Percentiles rank a stretch among this genome's conserved stretches.
Evolutionary conservation across 805 yeast species (phyloP).

Genomic region (Candida sanyiensis): DNA sequence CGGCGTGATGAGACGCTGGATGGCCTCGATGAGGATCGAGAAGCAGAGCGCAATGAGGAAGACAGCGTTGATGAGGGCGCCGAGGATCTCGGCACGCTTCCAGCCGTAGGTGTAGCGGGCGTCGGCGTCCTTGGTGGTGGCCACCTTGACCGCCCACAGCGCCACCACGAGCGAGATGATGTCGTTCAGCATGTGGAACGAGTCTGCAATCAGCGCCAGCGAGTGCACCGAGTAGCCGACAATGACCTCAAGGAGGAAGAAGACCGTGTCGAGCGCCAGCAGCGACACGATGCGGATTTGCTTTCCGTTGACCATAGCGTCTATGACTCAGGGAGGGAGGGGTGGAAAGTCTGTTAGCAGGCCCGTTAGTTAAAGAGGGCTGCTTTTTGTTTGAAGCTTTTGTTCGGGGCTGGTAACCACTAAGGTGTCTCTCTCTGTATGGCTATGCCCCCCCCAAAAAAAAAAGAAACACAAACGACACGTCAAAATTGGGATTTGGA

Average conservation of each 20-base stretch:
- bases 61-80: conserved; percentile 92
- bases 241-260: conserved; percentile 80
- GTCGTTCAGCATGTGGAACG: conserved; percentile 97
- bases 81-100: conserved; percentile 95
- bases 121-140: conserved; percentile 75
- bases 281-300: conserved; percentile 69
- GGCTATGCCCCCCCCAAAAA: too few relatives aligned
- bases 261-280: conserved; percentile 68
- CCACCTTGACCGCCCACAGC: conserved; percentile 92
- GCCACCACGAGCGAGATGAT: conserved; percentile 86
- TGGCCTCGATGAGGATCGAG: conserved; percentile 86
- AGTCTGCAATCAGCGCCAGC: conserved; percentile 89
- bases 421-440: too few relatives aligned
- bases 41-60: conserved; percentile 88
- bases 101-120: conserved; percentile 93
- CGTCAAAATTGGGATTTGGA: too few relatives aligned
- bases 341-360: too few relatives aligned
- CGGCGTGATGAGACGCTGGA: conserved; percentile 82
- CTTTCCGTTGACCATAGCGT: conserved; percentile 30
- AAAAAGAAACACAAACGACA: too few relatives aligned
- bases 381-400: too few relatives aligned
- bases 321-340: background rate
- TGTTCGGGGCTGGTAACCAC: too few relatives aligned
- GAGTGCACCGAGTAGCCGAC: conserved; percentile 92
- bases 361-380: too few relatives aligned